phyloP scores from a whole-genome alignment of 495 filamentous ascomycete species.

The Penicillium longicatenatum region DNA sequence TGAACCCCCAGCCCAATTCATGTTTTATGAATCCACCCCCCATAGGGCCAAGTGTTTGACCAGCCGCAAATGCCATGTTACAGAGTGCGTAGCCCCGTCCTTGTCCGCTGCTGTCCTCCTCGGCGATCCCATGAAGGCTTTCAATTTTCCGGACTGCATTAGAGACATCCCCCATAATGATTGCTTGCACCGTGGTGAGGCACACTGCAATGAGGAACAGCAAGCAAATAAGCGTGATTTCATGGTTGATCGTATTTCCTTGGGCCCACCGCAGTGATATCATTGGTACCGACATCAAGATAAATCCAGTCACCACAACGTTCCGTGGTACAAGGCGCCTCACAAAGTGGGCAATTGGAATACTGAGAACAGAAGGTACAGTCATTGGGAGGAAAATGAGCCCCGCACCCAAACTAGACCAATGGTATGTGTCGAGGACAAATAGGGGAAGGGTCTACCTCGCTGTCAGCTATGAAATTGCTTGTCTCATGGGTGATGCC shows the following conservation, averaged over 20 bases:
- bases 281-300: neutral
- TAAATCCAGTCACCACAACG: neutral
- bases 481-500: neutral
- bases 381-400: neutral
- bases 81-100: constrained; percentile 4
- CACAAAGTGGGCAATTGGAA: neutral
- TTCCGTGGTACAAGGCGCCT: neutral
- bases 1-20: neutral
- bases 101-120: constrained; percentile 1
- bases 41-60: neutral
- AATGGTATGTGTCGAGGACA: neutral
- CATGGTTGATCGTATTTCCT: neutral
- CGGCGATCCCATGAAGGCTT: neutral
- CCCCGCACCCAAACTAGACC: neutral
- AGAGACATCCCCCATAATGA: neutral
- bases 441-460: neutral
- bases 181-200: neutral
- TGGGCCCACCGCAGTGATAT: neutral
- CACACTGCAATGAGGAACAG: neutral
- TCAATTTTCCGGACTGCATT: neutral
- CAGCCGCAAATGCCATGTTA: constrained; percentile 4
- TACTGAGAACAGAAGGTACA: neutral
- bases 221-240: neutral
- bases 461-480: neutral
- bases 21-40: neutral